phyloP scores from a whole-genome alignment of 1,139 yeast genomes.

The Blastobotrys arbuscula region DNA sequence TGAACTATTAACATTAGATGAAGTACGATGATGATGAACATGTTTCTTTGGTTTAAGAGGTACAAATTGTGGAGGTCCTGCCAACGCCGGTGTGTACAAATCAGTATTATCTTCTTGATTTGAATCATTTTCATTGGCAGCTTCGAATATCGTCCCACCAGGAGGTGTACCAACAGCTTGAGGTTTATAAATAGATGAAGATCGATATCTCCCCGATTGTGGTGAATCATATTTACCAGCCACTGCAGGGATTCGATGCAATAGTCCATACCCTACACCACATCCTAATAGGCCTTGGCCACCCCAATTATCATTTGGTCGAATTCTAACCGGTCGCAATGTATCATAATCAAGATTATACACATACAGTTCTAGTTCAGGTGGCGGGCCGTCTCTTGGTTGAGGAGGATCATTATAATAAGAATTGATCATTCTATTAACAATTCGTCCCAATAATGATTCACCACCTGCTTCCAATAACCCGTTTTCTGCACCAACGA shows the following conservation, averaged over 20 bases:
- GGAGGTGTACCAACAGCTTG: slow-evolving; percentile 22
- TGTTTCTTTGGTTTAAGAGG: neutral
- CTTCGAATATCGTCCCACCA: slow-evolving; percentile 34
- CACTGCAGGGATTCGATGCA: slow-evolving; percentile 77
- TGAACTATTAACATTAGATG: slow-evolving; percentile 4
- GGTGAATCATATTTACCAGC: slow-evolving; percentile 38
- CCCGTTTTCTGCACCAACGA: slow-evolving; percentile 85
- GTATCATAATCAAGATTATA: slow-evolving; percentile 85
- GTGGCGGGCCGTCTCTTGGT: slow-evolving; percentile 20
- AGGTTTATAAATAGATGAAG: slow-evolving; percentile 8
- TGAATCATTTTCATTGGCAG: slow-evolving; percentile 15
- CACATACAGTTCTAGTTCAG: slow-evolving; percentile 55
- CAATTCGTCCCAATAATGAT: slow-evolving; percentile 62
- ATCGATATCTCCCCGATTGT: slow-evolving; percentile 12
- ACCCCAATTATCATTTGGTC: slow-evolving; percentile 55
- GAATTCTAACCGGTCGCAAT: slow-evolving; percentile 78
- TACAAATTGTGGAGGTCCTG: slow-evolving; percentile 7
- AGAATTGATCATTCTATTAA: slow-evolving; percentile 32
- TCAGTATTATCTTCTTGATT: slow-evolving; percentile 16
- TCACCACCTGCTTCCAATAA: slow-evolving; percentile 83
- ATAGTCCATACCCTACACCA: slow-evolving; percentile 87
- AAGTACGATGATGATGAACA: slow-evolving; percentile 1
- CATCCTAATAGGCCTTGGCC: slow-evolving; percentile 83
- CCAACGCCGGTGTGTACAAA: slow-evolving; percentile 14
- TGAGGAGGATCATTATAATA: slow-evolving; percentile 21